These are phyloP conservation scores for Ceratobasidium theobromae DNA, from an alignment of 1,284 basidiomycete genomes.

Conservation along the genomic window DNA sequence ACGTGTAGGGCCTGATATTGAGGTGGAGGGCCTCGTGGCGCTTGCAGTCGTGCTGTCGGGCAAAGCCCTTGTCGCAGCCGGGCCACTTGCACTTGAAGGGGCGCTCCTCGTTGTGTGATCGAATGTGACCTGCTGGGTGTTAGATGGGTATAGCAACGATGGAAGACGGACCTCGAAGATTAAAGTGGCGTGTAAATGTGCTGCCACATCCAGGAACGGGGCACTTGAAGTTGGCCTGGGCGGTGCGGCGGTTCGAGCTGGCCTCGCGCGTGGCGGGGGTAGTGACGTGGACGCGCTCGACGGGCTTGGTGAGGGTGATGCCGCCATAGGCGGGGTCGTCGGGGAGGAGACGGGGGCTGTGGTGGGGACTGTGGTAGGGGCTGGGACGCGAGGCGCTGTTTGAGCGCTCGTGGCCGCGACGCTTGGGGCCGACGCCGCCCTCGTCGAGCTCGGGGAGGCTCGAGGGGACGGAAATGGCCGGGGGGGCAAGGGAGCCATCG, in stretches of 20 bases:
- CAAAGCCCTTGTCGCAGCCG: constrained; percentile 79
- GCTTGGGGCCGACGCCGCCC: constrained; percentile 30
- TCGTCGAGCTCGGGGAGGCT: constrained; percentile 18
- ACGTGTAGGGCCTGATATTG: constrained; percentile 72
- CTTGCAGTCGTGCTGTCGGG: constrained; percentile 82
- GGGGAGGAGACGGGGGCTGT: constrained; percentile 20
- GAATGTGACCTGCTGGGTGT: constrained; percentile 60
- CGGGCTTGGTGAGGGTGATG: constrained; percentile 23
- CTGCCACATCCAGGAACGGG: constrained; percentile 76
- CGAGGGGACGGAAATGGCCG: constrained; percentile 32
- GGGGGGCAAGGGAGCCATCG: constrained; percentile 37
- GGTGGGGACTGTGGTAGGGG: constrained; percentile 17
- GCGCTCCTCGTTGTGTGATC: constrained; percentile 81
- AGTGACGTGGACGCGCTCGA: constrained; percentile 53
- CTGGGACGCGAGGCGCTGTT: constrained; percentile 47
- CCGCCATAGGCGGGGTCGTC: constrained; percentile 9
- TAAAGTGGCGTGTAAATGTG: constrained; percentile 81
- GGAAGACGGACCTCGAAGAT: constrained; percentile 63
- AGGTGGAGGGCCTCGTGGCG: constrained; percentile 78
- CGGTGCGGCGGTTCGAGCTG: constrained; percentile 67
- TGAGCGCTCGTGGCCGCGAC: constrained; percentile 35
- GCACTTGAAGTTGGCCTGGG: constrained; percentile 72
- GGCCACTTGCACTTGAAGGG: constrained; percentile 85
- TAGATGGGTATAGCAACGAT: constrained; percentile 27
- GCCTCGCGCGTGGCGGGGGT: constrained; percentile 73